Evolutionary conservation across 495 filamentous ascomycete genomes (phyloP), one percentile per base, ranked within the genome.

Genomic region (Tuber indicum): DNA sequence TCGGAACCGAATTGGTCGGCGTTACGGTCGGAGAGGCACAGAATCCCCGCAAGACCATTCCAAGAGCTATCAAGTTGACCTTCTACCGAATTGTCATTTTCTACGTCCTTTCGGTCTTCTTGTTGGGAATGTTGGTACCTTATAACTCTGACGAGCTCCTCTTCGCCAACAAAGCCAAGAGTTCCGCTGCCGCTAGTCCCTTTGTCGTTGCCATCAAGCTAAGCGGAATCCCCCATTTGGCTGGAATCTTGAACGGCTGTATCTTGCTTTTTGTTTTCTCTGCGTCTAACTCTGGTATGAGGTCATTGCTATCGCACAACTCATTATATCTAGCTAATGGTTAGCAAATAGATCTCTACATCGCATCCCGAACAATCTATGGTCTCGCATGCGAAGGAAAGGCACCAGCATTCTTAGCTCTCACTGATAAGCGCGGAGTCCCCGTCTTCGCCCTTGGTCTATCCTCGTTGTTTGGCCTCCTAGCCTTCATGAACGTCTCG

Each of bases 1-100:
- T 93, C 46, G 92, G 94, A 72, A 96, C 93, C 3, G 94, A 97
- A 85, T 86, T 96, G 62, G 91, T 97, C 74, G 94, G 90, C 78
- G 87, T 96, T 21, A 91, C 93, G 0, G 93, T 91, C 19, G 92
- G 92, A 76, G 94, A 97, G 84, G 91, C 93, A 75, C 88, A 88
- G 39, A 92, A 92, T 77, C 94, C 94, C 3, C 87, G 90, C 46
- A 90, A 89, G 80, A 91, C 92, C 72, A 90, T 97, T 75, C 93
- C 93, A 72, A 87, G 88, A 76, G 94, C 94, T 8, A 91, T 91
- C 16, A 91, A 91, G 69, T 89, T 93, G 75, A 92, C 93, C 74
- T 95, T 97, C 84, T 94, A 92, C 87, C 92, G 94, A 72, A 93
- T 97, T 82, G 83, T 91, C 74, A 88, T 96, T 86, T 96, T 97